Conservation (phyloP, 129 eudicot genomes). For the Lactuca sativa region DNA sequence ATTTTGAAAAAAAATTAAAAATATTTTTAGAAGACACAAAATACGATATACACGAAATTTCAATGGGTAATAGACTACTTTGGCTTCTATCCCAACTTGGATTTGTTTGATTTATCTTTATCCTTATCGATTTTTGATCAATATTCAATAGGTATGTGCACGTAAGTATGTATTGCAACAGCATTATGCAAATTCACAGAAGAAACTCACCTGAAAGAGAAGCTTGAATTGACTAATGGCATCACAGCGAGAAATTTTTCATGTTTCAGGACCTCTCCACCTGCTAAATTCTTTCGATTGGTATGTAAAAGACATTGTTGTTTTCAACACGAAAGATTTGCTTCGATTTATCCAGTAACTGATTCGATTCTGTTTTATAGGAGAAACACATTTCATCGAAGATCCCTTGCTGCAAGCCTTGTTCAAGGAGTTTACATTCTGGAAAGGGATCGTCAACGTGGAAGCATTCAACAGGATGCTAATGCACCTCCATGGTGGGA, state of each 20-base stretch:
- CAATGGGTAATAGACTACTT: too few species aligned
- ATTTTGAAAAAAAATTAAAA: too few species aligned
- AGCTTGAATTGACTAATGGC: conserved; percentile 18
- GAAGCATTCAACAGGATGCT: conserved; percentile 41
- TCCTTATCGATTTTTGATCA: not conserved
- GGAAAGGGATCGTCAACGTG: conserved; percentile 63
- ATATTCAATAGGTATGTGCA: too few species aligned
- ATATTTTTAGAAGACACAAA: too few species aligned
- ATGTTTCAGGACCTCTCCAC: conserved; percentile 34
- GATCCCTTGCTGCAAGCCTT: conserved; percentile 68
- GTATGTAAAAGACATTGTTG: not conserved
- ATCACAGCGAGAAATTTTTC: conserved; percentile 19
- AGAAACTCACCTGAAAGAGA: conserved; percentile 13
- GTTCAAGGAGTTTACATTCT: conserved; percentile 60
- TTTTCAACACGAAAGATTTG: not conserved
- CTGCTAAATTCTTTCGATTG: conserved; percentile 29
- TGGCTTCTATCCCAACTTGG: not conserved
- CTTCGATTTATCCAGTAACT: not conserved
- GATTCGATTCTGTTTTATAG: conserved; percentile 31
- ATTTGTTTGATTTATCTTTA: too few species aligned
- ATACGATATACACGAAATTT: not conserved
- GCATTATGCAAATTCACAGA: not conserved
- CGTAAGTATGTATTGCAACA: not conserved
- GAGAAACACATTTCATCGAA: conserved; percentile 57
- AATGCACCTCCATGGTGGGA: conserved; percentile 85